Evolutionary conservation across 2,329 filamentous ascomycete genomes (phyloP).

Genomic region (Aspergillus oerlinghausenensis): DNA sequence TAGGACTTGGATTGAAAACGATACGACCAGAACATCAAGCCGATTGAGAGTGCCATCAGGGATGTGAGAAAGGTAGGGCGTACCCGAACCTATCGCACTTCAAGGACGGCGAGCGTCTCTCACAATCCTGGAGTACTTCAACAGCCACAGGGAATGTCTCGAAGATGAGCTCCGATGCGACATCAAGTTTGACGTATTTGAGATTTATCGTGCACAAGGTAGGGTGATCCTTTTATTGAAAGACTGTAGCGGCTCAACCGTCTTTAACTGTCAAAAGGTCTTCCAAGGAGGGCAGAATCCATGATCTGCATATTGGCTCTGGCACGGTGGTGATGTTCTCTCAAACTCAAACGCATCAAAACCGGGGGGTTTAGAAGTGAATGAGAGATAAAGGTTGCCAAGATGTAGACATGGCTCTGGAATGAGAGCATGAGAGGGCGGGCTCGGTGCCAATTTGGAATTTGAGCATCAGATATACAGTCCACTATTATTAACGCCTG

Average conservation of each 20-base stretch:
- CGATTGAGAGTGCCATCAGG: too few relatives aligned
- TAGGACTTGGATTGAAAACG: too few relatives aligned
- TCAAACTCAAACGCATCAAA: not conserved
- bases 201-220: not conserved
- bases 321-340: not conserved
- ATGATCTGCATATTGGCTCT: not conserved
- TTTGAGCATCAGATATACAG: not conserved
- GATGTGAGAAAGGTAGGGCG: not conserved
- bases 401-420: not conserved
- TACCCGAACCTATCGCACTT: not conserved
- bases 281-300: not conserved
- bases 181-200: not conserved
- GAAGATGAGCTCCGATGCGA: not conserved
- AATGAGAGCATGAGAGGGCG: not conserved
- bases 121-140: not conserved
- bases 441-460: not conserved
- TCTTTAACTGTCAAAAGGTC: not conserved
- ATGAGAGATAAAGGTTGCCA: not conserved
- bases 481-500: conserved; percentile 13
- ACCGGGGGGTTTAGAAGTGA: not conserved
- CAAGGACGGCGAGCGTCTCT: not conserved
- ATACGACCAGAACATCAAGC: too few relatives aligned
- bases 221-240: not conserved
- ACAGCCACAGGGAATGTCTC: not conserved
- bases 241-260: not conserved